Conservation (phyloP, 2,329 filamentous ascomycete species). For the Aureobasidium sp. region DNA sequence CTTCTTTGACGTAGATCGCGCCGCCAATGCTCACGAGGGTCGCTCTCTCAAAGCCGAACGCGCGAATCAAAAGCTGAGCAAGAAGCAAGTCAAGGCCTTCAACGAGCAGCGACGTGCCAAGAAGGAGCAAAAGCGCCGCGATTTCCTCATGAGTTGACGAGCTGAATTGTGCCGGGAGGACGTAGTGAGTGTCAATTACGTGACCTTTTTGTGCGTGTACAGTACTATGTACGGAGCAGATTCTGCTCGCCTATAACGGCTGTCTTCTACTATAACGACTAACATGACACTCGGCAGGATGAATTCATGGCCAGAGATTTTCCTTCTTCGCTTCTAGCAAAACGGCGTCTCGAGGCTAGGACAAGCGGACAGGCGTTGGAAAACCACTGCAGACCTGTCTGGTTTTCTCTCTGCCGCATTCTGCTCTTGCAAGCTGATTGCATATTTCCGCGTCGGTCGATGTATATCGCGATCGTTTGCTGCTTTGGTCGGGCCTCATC, state of each 20-base stretch:
- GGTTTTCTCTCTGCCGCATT: not conserved
- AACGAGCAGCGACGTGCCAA: slow-evolving; percentile 80
- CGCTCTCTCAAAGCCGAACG: slow-evolving; percentile 86
- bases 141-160: slow-evolving; percentile 75
- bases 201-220: slow-evolving; percentile 11
- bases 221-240: slow-evolving; percentile 9
- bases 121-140: slow-evolving; percentile 90
- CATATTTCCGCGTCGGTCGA: not conserved
- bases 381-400: not conserved
- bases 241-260: not conserved
- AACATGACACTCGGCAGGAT: slow-evolving; percentile 10
- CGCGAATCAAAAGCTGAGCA: slow-evolving; percentile 71
- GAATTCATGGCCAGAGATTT: not conserved
- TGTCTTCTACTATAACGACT: slow-evolving; percentile 13
- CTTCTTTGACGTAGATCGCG: slow-evolving; percentile 92
- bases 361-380: not conserved
- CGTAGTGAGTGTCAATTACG: slow-evolving; percentile 12
- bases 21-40: slow-evolving; percentile 83
- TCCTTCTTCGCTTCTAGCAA: slow-evolving; percentile 8
- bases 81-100: slow-evolving; percentile 81
- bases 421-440: not conserved
- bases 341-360: slow-evolving; percentile 6
- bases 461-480: not conserved
- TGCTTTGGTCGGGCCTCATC: not conserved
- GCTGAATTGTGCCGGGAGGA: slow-evolving; percentile 1